Evolutionary conservation across 805 yeast species (phyloP).

Genomic region (Metschnikowia kunwiensis): DNA sequence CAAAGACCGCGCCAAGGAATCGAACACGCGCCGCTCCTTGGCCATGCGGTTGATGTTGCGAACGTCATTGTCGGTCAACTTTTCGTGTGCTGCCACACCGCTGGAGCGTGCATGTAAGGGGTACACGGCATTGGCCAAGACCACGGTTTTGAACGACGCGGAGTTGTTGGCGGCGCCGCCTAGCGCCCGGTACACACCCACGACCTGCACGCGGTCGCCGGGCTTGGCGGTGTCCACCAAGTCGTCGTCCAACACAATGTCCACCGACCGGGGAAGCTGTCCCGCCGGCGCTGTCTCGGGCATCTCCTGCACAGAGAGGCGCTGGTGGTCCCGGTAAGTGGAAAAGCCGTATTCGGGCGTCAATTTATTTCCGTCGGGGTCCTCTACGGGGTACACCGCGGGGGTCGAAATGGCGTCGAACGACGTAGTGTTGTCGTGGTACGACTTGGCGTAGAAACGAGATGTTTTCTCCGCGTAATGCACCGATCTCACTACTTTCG

Average conservation of each 20-base stretch:
- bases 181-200: slow-evolving; percentile 88
- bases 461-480: slow-evolving; percentile 87
- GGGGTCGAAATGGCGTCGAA: slow-evolving; percentile 80
- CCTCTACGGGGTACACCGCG: slow-evolving; percentile 89
- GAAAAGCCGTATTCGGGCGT: slow-evolving; percentile 90
- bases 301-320: slow-evolving; percentile 91
- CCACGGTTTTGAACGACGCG: slow-evolving; percentile 75
- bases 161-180: slow-evolving; percentile 65
- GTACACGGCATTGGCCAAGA: slow-evolving; percentile 85
- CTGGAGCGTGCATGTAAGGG: slow-evolving; percentile 85
- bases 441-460: slow-evolving; percentile 85
- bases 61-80: slow-evolving; percentile 75
- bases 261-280: slow-evolving; percentile 90
- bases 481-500: slow-evolving; percentile 85
- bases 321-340: slow-evolving; percentile 91
- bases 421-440: slow-evolving; percentile 88
- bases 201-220: slow-evolving; percentile 91
- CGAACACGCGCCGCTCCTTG: slow-evolving; percentile 68
- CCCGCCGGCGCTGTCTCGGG: slow-evolving; percentile 98
- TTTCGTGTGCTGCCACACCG: slow-evolving; percentile 69
- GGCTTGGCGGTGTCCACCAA: slow-evolving; percentile 90
- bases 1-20: slow-evolving; percentile 74
- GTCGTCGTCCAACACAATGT: slow-evolving; percentile 91
- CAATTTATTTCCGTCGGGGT: slow-evolving; percentile 83
- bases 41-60: slow-evolving; percentile 80